A percentile compares a stretch with the other conserved stretches of the same genome.
phyloP scores from a whole-genome alignment of 1,284 basidiomycete genomes.

The Cryptococcus sp. region DNA sequence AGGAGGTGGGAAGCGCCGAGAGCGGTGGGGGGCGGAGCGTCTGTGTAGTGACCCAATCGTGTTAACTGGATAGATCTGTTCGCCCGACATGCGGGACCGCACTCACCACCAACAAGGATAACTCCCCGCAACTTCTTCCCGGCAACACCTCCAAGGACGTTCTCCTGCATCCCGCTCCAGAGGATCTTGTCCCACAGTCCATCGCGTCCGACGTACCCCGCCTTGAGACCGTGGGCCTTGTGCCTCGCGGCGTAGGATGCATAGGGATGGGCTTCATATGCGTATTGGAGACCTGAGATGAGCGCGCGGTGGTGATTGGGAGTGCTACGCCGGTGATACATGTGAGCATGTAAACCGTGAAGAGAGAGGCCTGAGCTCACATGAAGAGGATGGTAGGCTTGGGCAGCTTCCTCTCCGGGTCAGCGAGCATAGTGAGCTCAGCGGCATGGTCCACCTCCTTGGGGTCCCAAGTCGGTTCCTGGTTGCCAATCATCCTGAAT shows the following conservation, averaged over 20 bases:
- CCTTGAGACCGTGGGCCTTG: constrained; percentile 29
- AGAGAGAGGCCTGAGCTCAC: constrained; percentile 18
- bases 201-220: constrained; percentile 34
- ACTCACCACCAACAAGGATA: constrained; percentile 39
- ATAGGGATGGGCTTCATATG: constrained; percentile 22
- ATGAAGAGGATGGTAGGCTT: constrained; percentile 42
- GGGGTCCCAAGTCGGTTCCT: constrained; percentile 21
- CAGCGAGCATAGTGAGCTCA: constrained; percentile 24
- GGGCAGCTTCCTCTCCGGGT: constrained; percentile 17
- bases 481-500: constrained; percentile 37
- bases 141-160: constrained; percentile 27
- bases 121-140: constrained; percentile 31
- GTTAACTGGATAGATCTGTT: neutral
- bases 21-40: constrained; percentile 24
- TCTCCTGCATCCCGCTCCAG: constrained; percentile 23
- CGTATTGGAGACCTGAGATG: constrained; percentile 23
- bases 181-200: constrained; percentile 36
- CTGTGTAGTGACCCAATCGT: constrained; percentile 12
- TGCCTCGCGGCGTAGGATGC: constrained; percentile 33
- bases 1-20: constrained; percentile 35
- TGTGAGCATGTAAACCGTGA: constrained; percentile 9
- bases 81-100: neutral
- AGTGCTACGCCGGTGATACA: constrained; percentile 17
- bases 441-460: constrained; percentile 19
- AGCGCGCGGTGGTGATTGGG: constrained; percentile 34